Conservation (phyloP, 352 stramenopile species). For the Phytophthora citricola region DNA sequence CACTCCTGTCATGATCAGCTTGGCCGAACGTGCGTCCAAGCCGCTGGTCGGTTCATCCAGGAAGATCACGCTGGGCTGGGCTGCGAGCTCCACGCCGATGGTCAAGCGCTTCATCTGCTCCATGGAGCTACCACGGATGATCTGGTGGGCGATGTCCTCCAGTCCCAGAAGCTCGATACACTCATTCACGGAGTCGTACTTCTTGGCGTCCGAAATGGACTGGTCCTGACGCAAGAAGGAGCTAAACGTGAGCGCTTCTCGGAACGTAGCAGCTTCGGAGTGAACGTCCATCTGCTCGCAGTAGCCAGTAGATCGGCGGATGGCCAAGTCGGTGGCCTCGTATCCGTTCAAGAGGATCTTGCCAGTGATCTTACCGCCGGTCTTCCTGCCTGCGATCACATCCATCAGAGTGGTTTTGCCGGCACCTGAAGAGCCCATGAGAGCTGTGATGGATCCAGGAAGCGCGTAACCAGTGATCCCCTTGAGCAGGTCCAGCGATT, state of each 20-base stretch:
- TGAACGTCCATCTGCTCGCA: conserved; percentile 24
- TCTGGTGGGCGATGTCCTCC: conserved; percentile 59
- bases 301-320: conserved; percentile 22
- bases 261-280: conserved; percentile 18
- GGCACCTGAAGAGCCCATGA: conserved; percentile 71
- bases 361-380: conserved; percentile 22
- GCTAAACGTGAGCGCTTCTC: conserved; percentile 39
- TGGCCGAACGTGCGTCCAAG: conserved; percentile 14
- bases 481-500: conserved; percentile 44
- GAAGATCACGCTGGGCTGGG: conserved; percentile 54
- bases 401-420: conserved; percentile 34
- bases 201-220: conserved; percentile 33
- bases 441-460: conserved; percentile 34
- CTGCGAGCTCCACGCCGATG: conserved; percentile 52
- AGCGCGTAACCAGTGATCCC: conserved; percentile 29
- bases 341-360: conserved; percentile 33
- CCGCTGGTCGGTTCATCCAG: conserved; percentile 58
- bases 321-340: conserved; percentile 23
- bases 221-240: conserved; percentile 69
- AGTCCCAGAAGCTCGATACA: conserved; percentile 84
- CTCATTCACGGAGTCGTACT: conserved; percentile 36
- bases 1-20: conserved; percentile 26
- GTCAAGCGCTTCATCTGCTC: conserved; percentile 36
- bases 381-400: conserved; percentile 27
- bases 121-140: conserved; percentile 44